phyloP scores from a whole-genome alignment of 2,329 filamentous ascomycete genomes.

The Aspergillus ruber region DNA sequence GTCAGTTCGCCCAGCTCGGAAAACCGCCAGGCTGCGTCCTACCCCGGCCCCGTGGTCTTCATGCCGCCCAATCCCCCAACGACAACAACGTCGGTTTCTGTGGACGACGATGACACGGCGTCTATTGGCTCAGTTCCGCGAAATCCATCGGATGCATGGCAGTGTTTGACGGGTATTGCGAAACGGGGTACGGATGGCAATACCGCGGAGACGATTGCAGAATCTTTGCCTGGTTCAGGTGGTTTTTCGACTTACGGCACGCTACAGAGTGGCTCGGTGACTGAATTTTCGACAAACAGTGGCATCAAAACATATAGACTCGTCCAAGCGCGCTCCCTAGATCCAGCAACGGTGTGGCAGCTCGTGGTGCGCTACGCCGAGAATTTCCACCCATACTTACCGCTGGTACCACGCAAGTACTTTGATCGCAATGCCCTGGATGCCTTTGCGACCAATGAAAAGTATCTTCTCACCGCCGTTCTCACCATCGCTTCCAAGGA shows the following conservation, averaged over 20 bases:
- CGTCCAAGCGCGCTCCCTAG: conserved; percentile 39
- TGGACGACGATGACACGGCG: conserved; percentile 34
- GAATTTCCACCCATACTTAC: conserved; percentile 64
- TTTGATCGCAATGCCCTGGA: conserved; percentile 50
- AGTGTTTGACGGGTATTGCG: conserved; percentile 41
- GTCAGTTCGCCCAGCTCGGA: conserved; percentile 22
- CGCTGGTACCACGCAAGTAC: conserved; percentile 57
- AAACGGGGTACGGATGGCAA: conserved; percentile 27
- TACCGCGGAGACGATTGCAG: conserved; percentile 14
- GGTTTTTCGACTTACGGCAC: conserved; percentile 19
- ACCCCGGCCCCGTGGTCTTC: conserved; percentile 30
- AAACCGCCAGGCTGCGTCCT: conserved; percentile 19
- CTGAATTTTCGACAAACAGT: conserved; percentile 20
- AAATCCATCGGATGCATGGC: conserved; percentile 46
- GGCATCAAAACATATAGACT: conserved; percentile 39
- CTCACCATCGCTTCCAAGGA: conserved; percentile 67
- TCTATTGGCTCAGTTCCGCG: conserved; percentile 39
- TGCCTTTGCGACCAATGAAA: conserved; percentile 54
- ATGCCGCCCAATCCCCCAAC: conserved; percentile 26
- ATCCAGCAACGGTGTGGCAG: conserved; percentile 46
- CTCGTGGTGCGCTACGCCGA: conserved; percentile 55
- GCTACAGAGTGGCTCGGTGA: conserved; percentile 19
- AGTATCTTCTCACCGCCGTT: conserved; percentile 62
- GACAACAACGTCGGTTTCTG: conserved; percentile 18
- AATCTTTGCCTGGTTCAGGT: conserved; percentile 17